Evolutionary conservation across 176 grass and related monocot species (phyloP).

Genomic region (Dendrocalamus sinicus): DNA sequence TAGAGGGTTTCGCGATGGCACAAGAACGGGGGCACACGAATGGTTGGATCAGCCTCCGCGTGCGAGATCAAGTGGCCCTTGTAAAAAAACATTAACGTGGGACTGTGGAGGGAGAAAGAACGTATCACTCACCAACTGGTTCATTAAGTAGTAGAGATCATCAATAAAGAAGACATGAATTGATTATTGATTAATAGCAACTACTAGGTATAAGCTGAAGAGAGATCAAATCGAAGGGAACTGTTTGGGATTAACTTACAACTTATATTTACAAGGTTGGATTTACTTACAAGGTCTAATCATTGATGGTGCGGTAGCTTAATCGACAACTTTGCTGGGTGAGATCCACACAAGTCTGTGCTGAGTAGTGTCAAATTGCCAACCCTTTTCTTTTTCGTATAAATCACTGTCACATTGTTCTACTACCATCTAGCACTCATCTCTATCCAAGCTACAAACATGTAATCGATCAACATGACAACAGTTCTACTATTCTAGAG

Average conservation of each 20-base stretch:
- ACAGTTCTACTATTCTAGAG: background rate
- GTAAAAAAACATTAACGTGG: no score
- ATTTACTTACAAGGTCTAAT: background rate
- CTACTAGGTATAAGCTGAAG: background rate
- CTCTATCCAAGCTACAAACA: background rate
- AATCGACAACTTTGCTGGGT: background rate
- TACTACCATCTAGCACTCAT: background rate
- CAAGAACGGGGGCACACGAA: no score
- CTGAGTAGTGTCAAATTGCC: background rate
- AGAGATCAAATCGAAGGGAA: background rate
- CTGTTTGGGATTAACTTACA: no score
- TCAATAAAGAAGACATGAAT: background rate
- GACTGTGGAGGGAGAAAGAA: no score
- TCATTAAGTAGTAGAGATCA: background rate
- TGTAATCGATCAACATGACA: background rate
- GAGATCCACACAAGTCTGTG: background rate
- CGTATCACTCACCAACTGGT: no score
- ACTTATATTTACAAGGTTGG: background rate
- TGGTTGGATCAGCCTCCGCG: no score
- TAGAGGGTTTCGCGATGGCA: no score
- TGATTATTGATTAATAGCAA: background rate
- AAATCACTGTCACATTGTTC: constrained; percentile 28
- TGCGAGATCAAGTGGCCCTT: no score
- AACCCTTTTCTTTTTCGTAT: background rate
- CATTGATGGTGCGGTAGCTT: background rate